Evolutionary conservation across 2,329 filamentous ascomycete genomes (phyloP).

Genomic region (Pestalotiopsis sp.): DNA sequence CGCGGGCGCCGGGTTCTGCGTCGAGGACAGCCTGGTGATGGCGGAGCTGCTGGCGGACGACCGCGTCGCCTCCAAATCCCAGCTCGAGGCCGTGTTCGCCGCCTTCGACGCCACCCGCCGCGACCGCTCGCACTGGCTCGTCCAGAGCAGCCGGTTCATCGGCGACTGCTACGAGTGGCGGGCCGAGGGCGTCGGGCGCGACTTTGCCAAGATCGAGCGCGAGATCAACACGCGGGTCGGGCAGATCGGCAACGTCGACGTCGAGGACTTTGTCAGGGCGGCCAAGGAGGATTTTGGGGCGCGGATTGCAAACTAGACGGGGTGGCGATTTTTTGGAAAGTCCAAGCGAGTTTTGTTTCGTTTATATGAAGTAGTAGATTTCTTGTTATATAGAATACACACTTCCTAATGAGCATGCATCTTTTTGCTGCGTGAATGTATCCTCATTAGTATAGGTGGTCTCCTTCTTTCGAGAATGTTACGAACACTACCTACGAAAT

Average conservation of each 20-base stretch:
- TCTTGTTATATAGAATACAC: neutral
- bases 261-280: neutral
- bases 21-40: slow-evolving; percentile 11
- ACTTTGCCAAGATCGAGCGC: slow-evolving; percentile 8
- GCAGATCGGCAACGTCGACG: slow-evolving; percentile 1
- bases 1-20: slow-evolving; percentile 9
- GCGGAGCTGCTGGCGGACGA: neutral
- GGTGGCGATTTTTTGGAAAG: neutral
- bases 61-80: neutral
- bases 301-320: neutral
- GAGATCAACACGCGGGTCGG: neutral
- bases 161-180: slow-evolving; percentile 14
- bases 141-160: slow-evolving; percentile 13
- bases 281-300: neutral
- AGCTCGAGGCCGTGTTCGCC: slow-evolving; percentile 5
- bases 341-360: slow-evolving; percentile 1
- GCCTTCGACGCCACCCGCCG: slow-evolving; percentile 9
- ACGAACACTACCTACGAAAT: too few relatives aligned
- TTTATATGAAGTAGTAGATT: neutral
- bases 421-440: too few relatives aligned
- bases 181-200: slow-evolving; percentile 1
- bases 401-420: neutral
- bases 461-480: too few relatives aligned
- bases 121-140: slow-evolving; percentile 13
- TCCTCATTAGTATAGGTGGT: too few relatives aligned